These are phyloP conservation scores for Discostella pseudostelligera DNA, from an alignment of 108 stramenopile genomes.

Conservation along the genomic window DNA sequence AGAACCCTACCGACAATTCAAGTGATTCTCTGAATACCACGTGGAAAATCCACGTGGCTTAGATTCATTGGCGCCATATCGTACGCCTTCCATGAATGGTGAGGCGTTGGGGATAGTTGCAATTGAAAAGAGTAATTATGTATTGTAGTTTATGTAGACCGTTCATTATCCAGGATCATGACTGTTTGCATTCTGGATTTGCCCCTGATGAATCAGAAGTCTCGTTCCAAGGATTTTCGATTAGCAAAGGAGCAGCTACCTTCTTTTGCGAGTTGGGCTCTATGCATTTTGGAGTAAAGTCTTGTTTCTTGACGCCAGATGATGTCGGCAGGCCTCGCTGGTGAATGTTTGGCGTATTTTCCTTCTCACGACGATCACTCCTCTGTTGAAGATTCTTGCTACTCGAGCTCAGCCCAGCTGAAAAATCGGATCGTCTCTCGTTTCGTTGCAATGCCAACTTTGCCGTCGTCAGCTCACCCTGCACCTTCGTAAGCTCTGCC, in stretches of 20 bases:
- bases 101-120: no score
- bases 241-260: constrained; percentile 14
- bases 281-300: constrained; percentile 24
- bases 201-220: constrained; percentile 1
- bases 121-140: no score
- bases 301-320: constrained; percentile 12
- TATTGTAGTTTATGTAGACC: no score
- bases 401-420: constrained; percentile 23
- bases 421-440: constrained; percentile 29
- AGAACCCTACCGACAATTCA: no score
- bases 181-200: constrained; percentile 39
- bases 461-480: constrained; percentile 61
- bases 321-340: constrained; percentile 12
- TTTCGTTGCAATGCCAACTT: constrained; percentile 64
- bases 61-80: no score
- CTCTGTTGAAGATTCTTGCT: constrained; percentile 13
- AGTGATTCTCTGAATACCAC: no score
- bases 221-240: constrained; percentile 23
- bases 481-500: constrained; percentile 62
- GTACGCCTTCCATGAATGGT: no score
- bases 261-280: constrained; percentile 14
- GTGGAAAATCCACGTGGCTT: no score
- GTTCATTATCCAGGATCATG: no score
- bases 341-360: constrained; percentile 37
- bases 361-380: constrained; percentile 9